Conservation (phyloP, 1,284 basidiomycete species). For the Tilletia setariae region DNA sequence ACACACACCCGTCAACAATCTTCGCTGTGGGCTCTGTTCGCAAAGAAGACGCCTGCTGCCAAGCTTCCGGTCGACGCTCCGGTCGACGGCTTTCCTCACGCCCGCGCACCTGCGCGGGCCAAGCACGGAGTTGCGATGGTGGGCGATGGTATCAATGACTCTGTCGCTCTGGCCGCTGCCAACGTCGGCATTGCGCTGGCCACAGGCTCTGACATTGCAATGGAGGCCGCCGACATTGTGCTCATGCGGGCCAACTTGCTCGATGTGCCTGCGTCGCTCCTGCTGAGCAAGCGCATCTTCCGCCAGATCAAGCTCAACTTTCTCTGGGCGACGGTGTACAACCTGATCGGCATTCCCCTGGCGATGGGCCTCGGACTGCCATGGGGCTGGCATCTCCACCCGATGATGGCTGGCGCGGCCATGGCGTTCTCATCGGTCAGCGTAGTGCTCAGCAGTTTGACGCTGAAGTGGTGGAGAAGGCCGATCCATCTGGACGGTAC, state of each 20-base stretch:
- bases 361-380: slow-evolving; percentile 97
- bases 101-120: not conserved
- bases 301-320: slow-evolving; percentile 71
- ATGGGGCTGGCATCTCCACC: slow-evolving; percentile 85
- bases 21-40: slow-evolving; percentile 2
- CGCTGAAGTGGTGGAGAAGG: slow-evolving; percentile 63
- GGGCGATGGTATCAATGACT: slow-evolving; percentile 98
- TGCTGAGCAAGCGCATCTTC: slow-evolving; percentile 86
- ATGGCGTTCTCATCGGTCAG: slow-evolving; percentile 98
- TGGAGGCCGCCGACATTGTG: slow-evolving; percentile 96
- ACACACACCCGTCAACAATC: not conserved
- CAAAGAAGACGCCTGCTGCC: not conserved
- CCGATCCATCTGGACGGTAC: slow-evolving; percentile 31
- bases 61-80: not conserved
- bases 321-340: slow-evolving; percentile 64
- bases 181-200: slow-evolving; percentile 94
- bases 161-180: slow-evolving; percentile 88
- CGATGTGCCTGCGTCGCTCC: slow-evolving; percentile 91
- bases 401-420: slow-evolving; percentile 94
- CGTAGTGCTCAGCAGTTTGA: slow-evolving; percentile 84
- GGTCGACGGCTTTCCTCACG: not conserved
- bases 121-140: slow-evolving; percentile 63
- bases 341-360: slow-evolving; percentile 89
- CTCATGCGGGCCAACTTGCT: slow-evolving; percentile 93
- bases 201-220: slow-evolving; percentile 90